Base-by-base conservation (phyloP, 305 asterid genomes). In the Fraxinus greggii region DNA sequence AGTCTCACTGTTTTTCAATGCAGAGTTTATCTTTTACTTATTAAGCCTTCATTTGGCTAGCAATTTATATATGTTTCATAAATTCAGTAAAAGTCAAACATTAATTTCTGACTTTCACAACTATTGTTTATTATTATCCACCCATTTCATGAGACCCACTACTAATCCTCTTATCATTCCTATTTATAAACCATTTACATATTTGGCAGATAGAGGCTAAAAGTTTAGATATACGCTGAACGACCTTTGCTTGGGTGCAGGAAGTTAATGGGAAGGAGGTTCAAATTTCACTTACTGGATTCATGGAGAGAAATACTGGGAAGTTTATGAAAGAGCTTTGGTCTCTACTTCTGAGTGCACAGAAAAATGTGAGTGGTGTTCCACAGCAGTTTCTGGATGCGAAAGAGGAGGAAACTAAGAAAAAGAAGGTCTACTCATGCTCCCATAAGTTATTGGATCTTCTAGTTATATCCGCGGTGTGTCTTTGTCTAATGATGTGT, bases 281-380 rank as follows among this genome's bases (percentile, higher is more conserved):
- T 85, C 99, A 96, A 83, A 96, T 96, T 85, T 84, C 91, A 72
- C 97, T 96, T 63, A 94, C 98, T 85, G 99, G 99, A 70, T 96
- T 96, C 84, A 93, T 96, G 99, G 99, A 96, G 92, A 94, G 98
- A 86, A 96, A 96, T 86, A 96, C 99, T 7, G 97, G 93, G 26
- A 96, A 96, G 91, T 94, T 96, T 81, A 96, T 96, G 98, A 96
- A 94, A 83, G 98, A 96, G 92, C 93, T 96, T 21, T 96, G 99
- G 99, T 56, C 61, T 2, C 85, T 94, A 87, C 95, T 96, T 82
- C 87, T 96, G 69, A 94, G 98, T 89, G 98, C 99, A 13, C 95
- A 94, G 86, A 90, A 91, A 79, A 96, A 92, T 83, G 90, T 88
- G 32, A 96, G 98, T 80, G 98, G 98, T 51, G 97, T 96, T 31